phyloP scores from a whole-genome alignment of 2,329 filamentous ascomycete species.

The Clathrospora elynae region DNA sequence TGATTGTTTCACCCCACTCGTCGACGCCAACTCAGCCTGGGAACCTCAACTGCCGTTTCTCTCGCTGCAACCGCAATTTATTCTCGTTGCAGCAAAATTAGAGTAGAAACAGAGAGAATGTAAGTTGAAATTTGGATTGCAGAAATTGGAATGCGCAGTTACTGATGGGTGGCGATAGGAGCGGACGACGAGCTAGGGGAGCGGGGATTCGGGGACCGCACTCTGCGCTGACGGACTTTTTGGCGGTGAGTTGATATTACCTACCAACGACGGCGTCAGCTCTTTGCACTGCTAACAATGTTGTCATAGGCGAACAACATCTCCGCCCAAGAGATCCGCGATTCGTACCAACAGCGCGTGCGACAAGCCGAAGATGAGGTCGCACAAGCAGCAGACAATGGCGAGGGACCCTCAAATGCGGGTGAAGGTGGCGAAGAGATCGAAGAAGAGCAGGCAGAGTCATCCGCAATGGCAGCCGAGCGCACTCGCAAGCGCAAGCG shows the following conservation, averaged over 20 bases:
- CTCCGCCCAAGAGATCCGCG: conserved; percentile 66
- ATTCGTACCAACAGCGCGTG: conserved; percentile 62
- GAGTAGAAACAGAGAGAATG: conserved; percentile 17
- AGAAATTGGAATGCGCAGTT: background rate
- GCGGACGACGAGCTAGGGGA: conserved; percentile 46
- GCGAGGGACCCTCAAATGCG: conserved; percentile 43
- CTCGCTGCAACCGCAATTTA: background rate
- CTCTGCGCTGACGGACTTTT: conserved; percentile 70
- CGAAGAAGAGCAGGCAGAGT: conserved; percentile 45
- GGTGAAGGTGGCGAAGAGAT: conserved; percentile 42
- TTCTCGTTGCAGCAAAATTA: background rate
- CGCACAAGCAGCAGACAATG: conserved; percentile 42
- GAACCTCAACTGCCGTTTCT: conserved; percentile 1
- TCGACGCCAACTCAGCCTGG: conserved; percentile 1
- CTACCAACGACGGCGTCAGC: background rate
- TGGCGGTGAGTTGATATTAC: conserved; percentile 57
- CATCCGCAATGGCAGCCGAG: conserved; percentile 51
- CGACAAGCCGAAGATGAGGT: conserved; percentile 54
- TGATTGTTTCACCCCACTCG: conserved; percentile 14
- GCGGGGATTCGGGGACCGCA: conserved; percentile 62
- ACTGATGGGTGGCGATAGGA: conserved; percentile 37
- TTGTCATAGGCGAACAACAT: conserved; percentile 69
- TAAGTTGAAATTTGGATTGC: conserved; percentile 6
- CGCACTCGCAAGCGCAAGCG: conserved; percentile 62
- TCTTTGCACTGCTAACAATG: background rate